These are phyloP conservation scores for Papilionanthe hybrid DNA, from an alignment of 116 monocot species.

Conservation along the genomic window DNA sequence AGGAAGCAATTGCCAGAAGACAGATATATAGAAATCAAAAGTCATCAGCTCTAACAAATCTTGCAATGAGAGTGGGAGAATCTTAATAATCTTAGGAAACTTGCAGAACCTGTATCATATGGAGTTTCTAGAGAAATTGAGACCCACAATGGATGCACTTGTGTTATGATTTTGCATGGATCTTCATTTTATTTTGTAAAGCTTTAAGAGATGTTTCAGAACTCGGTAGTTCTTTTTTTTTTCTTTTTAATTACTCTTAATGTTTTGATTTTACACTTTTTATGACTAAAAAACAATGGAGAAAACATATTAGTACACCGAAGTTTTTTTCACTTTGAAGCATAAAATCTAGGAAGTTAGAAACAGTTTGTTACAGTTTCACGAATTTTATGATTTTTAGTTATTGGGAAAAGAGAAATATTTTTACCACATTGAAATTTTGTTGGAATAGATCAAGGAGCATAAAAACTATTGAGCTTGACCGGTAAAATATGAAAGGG, in stretches of 20 bases:
- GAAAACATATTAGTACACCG: background rate
- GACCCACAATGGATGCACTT: background rate
- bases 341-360: background rate
- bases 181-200: background rate
- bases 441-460: background rate
- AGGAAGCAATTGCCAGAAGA: background rate
- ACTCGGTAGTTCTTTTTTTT: background rate
- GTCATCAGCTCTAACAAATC: background rate
- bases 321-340: background rate
- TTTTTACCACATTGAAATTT: background rate
- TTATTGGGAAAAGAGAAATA: background rate
- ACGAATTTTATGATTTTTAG: background rate
- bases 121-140: background rate
- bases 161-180: conserved; percentile 1
- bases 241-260: background rate
- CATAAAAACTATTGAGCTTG: background rate
- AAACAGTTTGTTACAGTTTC: background rate
- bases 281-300: background rate
- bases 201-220: background rate
- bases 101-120: background rate
- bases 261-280: background rate
- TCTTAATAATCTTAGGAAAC: background rate
- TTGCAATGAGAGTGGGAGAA: background rate
- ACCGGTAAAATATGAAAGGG: background rate
- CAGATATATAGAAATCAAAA: background rate